A percentile compares a stretch with the other conserved stretches of the same genome.
Conservation (phyloP, 495 filamentous ascomycete genomes). For the Annulohypoxylon nitens region DNA sequence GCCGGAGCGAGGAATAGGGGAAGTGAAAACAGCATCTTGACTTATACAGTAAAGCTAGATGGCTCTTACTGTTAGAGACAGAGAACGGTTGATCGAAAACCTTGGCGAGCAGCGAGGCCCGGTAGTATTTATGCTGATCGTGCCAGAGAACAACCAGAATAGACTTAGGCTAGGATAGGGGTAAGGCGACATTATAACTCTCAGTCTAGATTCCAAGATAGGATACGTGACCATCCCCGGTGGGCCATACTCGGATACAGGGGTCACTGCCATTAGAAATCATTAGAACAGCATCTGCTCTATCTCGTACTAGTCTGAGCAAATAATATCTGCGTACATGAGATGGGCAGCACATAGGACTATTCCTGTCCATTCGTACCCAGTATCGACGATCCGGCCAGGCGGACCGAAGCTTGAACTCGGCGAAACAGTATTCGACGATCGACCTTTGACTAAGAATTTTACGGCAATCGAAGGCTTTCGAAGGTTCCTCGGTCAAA, state of each 20-base stretch:
- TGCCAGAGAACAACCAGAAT: constrained; percentile 27
- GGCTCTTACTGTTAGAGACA: constrained; percentile 10
- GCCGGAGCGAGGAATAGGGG: constrained; percentile 50
- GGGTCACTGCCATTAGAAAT: constrained; percentile 19
- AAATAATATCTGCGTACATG: constrained; percentile 27
- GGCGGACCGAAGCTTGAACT: constrained; percentile 31
- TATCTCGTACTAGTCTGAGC: constrained; percentile 30
- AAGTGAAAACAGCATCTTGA: constrained; percentile 52
- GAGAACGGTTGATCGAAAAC: constrained; percentile 19
- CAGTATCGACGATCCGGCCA: constrained; percentile 15
- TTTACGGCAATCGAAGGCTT: constrained; percentile 18
- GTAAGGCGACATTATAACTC: constrained; percentile 28
- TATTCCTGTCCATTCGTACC: constrained; percentile 1
- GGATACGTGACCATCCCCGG: constrained; percentile 24
- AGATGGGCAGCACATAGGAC: background rate
- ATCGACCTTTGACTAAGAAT: background rate
- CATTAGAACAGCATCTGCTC: constrained; percentile 12
- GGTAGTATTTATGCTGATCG: constrained; percentile 47
- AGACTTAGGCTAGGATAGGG: constrained; percentile 31
- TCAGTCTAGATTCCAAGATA: constrained; percentile 13
- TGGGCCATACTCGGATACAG: constrained; percentile 29
- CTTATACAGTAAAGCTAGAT: background rate
- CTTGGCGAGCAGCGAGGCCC: constrained; percentile 40
- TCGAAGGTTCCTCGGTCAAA: constrained; percentile 29
- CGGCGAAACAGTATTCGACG: constrained; percentile 18